These are phyloP conservation scores for Colletotrichum siamense DNA, from an alignment of 2,329 filamentous ascomycete species.

Conservation along the genomic window DNA sequence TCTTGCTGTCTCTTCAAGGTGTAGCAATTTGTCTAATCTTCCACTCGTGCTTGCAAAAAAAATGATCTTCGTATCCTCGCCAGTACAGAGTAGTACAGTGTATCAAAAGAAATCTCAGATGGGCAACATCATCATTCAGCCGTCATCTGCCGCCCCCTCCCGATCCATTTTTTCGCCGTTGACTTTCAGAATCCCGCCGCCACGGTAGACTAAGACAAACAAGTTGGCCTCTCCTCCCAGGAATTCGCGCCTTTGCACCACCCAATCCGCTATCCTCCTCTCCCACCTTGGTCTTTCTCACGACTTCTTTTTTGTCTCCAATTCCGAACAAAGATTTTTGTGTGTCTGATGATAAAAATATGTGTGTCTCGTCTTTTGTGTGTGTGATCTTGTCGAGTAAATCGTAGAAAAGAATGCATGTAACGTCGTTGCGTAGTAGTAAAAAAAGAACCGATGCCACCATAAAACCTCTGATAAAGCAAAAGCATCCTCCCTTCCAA, in stretches of 20 bases:
- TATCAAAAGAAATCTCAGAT: background rate
- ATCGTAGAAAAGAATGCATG: slow-evolving; percentile 4
- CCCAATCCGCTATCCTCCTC: background rate
- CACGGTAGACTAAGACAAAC: background rate
- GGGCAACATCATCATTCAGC: background rate
- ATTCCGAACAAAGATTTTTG: background rate
- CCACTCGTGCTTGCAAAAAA: background rate
- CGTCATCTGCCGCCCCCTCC: background rate
- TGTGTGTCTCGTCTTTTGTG: slow-evolving; percentile 8
- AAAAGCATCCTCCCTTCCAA: background rate
- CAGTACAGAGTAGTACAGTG: background rate
- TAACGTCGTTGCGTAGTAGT: slow-evolving; percentile 2
- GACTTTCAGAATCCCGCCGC: background rate
- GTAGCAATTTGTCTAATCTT: background rate
- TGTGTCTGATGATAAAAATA: background rate
- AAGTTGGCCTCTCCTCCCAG: background rate
- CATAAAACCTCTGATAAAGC: background rate
- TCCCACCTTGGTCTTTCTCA: background rate
- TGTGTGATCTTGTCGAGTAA: background rate
- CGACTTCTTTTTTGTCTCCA: background rate
- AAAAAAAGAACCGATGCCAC: background rate
- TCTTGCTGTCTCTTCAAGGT: background rate
- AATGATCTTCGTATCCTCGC: background rate
- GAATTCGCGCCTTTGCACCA: background rate
- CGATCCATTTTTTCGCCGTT: background rate